These are phyloP conservation scores for Pulveroboletus sp. DNA, from an alignment of 768 basidiomycete species.

Conservation along the genomic window DNA sequence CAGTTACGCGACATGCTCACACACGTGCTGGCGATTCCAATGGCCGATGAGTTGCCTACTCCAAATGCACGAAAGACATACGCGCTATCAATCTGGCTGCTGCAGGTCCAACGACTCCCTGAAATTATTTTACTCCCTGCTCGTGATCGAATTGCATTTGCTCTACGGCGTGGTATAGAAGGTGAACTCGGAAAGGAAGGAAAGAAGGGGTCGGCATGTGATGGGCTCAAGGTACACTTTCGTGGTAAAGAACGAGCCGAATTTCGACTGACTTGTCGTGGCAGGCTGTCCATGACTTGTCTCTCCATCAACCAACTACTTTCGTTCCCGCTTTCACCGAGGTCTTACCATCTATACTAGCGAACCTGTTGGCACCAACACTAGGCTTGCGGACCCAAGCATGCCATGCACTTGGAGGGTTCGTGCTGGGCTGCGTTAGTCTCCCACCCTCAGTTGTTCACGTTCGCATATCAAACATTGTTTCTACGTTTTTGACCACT, in stretches of 20 bases:
- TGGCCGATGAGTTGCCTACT: conserved; percentile 65
- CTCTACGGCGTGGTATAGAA: conserved; percentile 70
- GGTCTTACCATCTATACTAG: conserved; percentile 58
- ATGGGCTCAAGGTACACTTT: conserved; percentile 64
- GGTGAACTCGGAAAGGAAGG: conserved; percentile 87
- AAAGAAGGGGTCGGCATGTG: conserved; percentile 76
- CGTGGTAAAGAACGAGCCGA: conserved; percentile 1
- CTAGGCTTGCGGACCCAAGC: conserved; percentile 65
- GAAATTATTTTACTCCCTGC: conserved; percentile 55
- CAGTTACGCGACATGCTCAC: conserved; percentile 59
- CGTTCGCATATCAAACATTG: conserved; percentile 45
- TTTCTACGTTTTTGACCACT: conserved; percentile 46
- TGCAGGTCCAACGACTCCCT: conserved; percentile 70
- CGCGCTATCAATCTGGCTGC: conserved; percentile 67
- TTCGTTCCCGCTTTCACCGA: conserved; percentile 66
- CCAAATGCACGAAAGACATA: conserved; percentile 85
- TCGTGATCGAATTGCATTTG: conserved; percentile 62
- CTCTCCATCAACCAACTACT: conserved; percentile 53
- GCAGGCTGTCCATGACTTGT: conserved; percentile 71
- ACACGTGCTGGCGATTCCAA: conserved; percentile 64
- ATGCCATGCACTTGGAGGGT: conserved; percentile 69
- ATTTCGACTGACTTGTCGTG: conserved; percentile 8
- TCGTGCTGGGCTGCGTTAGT: conserved; percentile 49
- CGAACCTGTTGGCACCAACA: conserved; percentile 59
- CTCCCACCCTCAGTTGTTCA: conserved; percentile 48